Evolutionary conservation across 768 basidiomycete species (phyloP), one percentile per base, ranked within the genome.

Genomic region (Pleurotus tuber-regium): DNA sequence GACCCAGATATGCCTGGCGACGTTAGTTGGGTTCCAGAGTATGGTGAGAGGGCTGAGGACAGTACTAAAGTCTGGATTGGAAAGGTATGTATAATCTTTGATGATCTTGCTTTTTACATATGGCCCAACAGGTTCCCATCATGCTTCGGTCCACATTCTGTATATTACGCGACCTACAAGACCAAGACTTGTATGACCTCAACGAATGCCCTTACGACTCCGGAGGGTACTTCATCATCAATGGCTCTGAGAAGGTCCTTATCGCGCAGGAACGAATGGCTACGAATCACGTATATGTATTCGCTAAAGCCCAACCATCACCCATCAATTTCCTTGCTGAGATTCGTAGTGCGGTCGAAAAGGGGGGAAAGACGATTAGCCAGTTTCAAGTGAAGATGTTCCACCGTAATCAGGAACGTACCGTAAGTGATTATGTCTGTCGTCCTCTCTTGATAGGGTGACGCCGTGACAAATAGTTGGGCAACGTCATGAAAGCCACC

Each of bases 251-350:
- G 67, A 99, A 99, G 69, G 97, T 99, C n/a, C 77, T 99, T 55
- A 99, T 99, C 67, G 97, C 97, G 1, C 97, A 99, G 68, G 97
- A 99, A 67, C 86, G 97, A 47, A 98, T 98, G 95, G 96, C 97
- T 8, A 95, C 93, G 19, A 99, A 99, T 72, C 95, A 97, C 63
- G 97, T 99, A 58, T 99, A 98, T 69, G 94, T 98, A 47, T 99
- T 99, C 63, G 93, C 95, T 46, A 99, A 98, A 70, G 92, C 92
- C 0, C 92, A 96, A 59, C 95, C 96, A 3, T 95, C 93, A 14
- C 94, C 95, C 1, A 90, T 97, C 60, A 92, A 86, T 57, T 97
- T 96, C 71, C 80, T 98, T 36, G 93, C 97, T 30, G 95, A 98
- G 67, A 97, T 99, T 68, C 87, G 96, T 54, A 94, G 92, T 68